These are phyloP conservation scores for Xerocomellus chrysenteron DNA, from an alignment of 768 basidiomycete genomes.

Conservation along the genomic window DNA sequence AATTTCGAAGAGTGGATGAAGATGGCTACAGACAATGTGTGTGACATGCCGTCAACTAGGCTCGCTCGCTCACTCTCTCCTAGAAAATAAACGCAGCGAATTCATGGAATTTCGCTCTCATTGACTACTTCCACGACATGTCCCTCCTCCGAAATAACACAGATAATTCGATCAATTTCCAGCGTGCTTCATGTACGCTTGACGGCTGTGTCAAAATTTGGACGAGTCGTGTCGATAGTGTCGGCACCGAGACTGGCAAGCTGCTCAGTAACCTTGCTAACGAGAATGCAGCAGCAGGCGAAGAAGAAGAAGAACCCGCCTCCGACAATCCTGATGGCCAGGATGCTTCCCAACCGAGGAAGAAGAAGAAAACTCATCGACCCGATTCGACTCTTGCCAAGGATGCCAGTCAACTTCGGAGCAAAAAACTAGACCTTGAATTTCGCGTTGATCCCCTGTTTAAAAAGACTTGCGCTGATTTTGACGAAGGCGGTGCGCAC, in stretches of 20 bases:
- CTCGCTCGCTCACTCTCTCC: slow-evolving; percentile 10
- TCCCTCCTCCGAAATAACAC: slow-evolving; percentile 87
- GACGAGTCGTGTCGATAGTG: slow-evolving; percentile 96
- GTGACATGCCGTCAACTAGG: background rate
- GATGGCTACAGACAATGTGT: slow-evolving; percentile 96
- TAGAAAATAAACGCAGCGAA: slow-evolving; percentile 99
- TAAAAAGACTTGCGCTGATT: slow-evolving; percentile 96
- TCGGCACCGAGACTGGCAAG: slow-evolving; percentile 95
- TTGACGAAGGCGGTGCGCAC: slow-evolving; percentile 96
- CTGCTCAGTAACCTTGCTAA: slow-evolving; percentile 84
- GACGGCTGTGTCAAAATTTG: slow-evolving; percentile 99
- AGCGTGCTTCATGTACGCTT: slow-evolving; percentile 94
- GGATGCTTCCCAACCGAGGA: slow-evolving; percentile 54
- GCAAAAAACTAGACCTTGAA: slow-evolving; percentile 93
- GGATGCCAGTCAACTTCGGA: slow-evolving; percentile 72
- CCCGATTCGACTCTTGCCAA: slow-evolving; percentile 89
- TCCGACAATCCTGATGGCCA: slow-evolving; percentile 67
- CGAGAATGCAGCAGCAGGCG: slow-evolving; percentile 57
- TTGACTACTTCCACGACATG: slow-evolving; percentile 99
- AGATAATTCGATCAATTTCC: slow-evolving; percentile 98
- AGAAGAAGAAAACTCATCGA: slow-evolving; percentile 65
- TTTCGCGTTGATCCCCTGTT: slow-evolving; percentile 97
- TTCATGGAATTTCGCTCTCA: slow-evolving; percentile 96
- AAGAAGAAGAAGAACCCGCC: slow-evolving; percentile 57
- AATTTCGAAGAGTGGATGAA: slow-evolving; percentile 99